Evolutionary conservation across 139 green algal species (phyloP), one percentile per base, ranked within the genome.

Genomic region (Pleodorina starrii): DNA sequence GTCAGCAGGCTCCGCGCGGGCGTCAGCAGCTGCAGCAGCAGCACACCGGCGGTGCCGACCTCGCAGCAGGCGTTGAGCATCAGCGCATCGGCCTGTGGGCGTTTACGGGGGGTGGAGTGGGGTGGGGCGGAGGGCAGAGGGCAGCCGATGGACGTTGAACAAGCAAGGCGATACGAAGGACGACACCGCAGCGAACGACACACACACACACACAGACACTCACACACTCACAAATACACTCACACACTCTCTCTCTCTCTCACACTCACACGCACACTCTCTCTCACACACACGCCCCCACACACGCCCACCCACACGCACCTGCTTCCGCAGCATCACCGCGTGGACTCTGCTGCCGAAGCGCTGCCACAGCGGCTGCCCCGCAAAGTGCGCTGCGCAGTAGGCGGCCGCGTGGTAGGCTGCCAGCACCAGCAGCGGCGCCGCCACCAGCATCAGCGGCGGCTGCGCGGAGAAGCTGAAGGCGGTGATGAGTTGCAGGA

Each of bases 391-490:
- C 14, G 66, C 63, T 19, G 82, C 43, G 16, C 14, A 35, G 46
- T 44, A 88, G 35, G 66, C 83, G 25, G 48, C 83, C 17, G 38
- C 83, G 35, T 88, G 83, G 83, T 88, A 88, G 11, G 83, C 83
- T 0, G 83, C 44, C 35, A 88, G 44, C 35, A 88, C 35, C 32
- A 51, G 25, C 44, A 42, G 7, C 11, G 83, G 83, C 83, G 21
- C 83, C 19, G 48, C 44, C 23, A 81, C 68, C 21, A 88, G 32
- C 27, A 51, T 2, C 68, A 81, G 59, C 10, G 83, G 83, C 42
- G 66, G 83, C 46, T 57, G 48, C 9, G 83, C 66, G 48, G 68
- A 72, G 63, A 88, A 88, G 66, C 43, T 42, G 68, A 88, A 17
- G 19, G 66, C 44, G 12, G 60, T 51, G 14, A 88, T 40, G n/a